Evolutionary conservation across 768 basidiomycete species (phyloP).

Genomic region (Cyclocybe cylindracea): DNA sequence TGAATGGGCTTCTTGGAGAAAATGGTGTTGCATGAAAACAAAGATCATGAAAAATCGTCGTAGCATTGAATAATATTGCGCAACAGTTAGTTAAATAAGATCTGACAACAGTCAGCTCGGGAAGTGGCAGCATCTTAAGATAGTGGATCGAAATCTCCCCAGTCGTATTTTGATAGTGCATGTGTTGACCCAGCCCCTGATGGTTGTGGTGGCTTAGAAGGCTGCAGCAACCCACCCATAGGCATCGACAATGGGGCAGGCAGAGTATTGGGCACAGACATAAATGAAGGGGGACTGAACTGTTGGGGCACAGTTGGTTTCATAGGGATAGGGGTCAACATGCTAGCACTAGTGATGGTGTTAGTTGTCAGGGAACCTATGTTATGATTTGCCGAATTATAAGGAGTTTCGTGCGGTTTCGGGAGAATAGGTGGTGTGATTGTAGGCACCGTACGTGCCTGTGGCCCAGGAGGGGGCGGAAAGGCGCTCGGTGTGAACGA

Average conservation of each 20-base stretch:
- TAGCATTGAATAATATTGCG: not conserved
- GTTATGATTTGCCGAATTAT: constrained; percentile 56
- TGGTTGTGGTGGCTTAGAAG: constrained; percentile 61
- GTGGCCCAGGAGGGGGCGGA: constrained; percentile 13
- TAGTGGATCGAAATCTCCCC: constrained; percentile 84
- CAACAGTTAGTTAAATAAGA: no score
- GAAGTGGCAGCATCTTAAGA: constrained; percentile 32
- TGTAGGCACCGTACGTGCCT: constrained; percentile 4
- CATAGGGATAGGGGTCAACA: not conserved
- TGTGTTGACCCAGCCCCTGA: constrained; percentile 42
- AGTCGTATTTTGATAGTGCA: constrained; percentile 62
- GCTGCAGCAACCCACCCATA: constrained; percentile 55
- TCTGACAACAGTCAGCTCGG: no score
- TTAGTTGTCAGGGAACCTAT: constrained; percentile 36
- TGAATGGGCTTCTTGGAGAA: constrained; percentile 58
- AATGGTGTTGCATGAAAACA: constrained; percentile 28
- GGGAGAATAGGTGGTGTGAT: constrained; percentile 14
- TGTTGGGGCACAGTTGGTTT: constrained; percentile 16
- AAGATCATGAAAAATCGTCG: not conserved
- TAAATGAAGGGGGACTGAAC: constrained; percentile 17
- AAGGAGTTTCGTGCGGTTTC: constrained; percentile 17
- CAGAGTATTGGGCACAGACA: no score
- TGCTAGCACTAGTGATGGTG: not conserved
- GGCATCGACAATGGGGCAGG: constrained; percentile 19
- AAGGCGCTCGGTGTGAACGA: constrained; percentile 15